Base-by-base conservation (phyloP, 2,329 filamentous ascomycete genomes). In the Aureobasidium sp. region DNA sequence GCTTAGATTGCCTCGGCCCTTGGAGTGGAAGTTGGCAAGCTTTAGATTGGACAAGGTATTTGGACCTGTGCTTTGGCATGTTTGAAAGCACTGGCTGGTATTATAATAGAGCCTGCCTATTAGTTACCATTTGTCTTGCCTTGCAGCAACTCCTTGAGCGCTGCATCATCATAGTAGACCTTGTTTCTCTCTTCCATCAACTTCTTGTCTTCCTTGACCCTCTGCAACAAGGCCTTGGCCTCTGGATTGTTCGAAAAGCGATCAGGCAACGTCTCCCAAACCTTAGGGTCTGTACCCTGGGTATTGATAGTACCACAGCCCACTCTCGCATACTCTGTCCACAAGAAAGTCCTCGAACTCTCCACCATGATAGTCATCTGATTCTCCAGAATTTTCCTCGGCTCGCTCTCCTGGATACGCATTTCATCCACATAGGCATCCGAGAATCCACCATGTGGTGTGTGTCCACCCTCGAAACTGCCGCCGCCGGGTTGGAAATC, bases 401-500 rank as follows among this genome's bases (percentile, higher is more conserved):
- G 75, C 41, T 74, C 69, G 49, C 74, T 76, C 61, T 75, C 73
- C 53, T 78, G 76, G 3, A 76, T 71, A 53, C 72, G 71, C 73
- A 77, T 77, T 62, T 78, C 77, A 63, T 74, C 71, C 50, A 77
- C 75, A 65, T 79, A 79, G 6, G 72, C 76, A 36, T 77, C 75
- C 55, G 73, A 74, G 55, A 77, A 77, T 2, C 72, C 72, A 39
- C 73, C 73, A 53, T 75, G 73, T 5, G 73, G 73, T 21, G 71
- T 73, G 61, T 74, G 71, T 16, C 70, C 66, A 3, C 72, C 70
- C 48, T 75, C 73, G 53, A 72, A 75, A 30, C 69, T 72, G 29
- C 72, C 72, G 47, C 72, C 72, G 29, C 72, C 72, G 6, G 72
- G 72, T 54, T 66, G 66, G 42, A 82, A 77, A 62, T 80, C 75